Base-by-base conservation (phyloP, 129 eudicot species). In the Glebionis coronaria region DNA sequence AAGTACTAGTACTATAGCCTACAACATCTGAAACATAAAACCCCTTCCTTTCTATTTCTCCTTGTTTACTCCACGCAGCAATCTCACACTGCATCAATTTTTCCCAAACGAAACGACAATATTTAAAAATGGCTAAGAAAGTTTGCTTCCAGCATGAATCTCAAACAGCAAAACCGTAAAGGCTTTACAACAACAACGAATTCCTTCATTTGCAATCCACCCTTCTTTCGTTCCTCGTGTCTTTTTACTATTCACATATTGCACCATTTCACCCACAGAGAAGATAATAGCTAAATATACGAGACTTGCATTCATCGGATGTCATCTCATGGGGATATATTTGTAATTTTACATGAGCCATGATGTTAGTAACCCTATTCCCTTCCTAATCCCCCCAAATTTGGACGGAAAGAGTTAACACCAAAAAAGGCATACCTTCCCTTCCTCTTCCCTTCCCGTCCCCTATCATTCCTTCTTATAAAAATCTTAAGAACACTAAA, bases 51-150 rank as follows among this genome's bases (percentile, higher is more conserved):
- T 72, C 63, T n/a, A n/a, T n/a, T n/a, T n/a, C n/a, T n/a, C n/a
- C n/a, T n/a, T n/a, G n/a, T n/a, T n/a, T n/a, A n/a, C 89, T 88
- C 99, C 99, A 93, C 9, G 99, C 95, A 65, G 88, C 97, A 64
- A 88, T 68, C 75, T 73, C 80, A 80, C 99, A 93, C 55, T 93
- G 83, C 75, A 83, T 72, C 51, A 93, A 73, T 15, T 97, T 25
- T 63, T 58, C 61, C 95, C 99, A 51, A 92, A 82, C 67, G 81
- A 81, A 72, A 87, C 68, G 60, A 69, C 65, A 65, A 93, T 89
- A 73, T 93, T 86, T n/a, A 76, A 81, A 70, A 70, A 93, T 4
- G 97, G 97, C 69, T 82, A 90, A 6, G 86, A 82, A 27, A 84
- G 81, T 74, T 89, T 93, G 77, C 97, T 88, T 61, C 87, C 99